Evolutionary conservation across 306 rosid genomes (phyloP), one percentile per base, ranked within the genome.

Genomic region (Hippophae tibetana): DNA sequence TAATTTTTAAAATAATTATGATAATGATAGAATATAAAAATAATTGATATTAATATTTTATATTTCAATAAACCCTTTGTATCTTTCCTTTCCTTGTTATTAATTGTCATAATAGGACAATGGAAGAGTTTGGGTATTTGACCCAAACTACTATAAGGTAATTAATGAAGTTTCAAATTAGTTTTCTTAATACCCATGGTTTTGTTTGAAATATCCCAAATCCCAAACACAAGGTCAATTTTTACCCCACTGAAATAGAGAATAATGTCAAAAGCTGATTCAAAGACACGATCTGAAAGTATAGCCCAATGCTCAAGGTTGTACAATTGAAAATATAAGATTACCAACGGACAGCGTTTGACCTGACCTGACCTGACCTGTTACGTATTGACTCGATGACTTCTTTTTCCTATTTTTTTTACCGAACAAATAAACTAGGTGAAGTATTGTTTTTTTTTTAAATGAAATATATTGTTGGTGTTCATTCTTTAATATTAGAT

Each of bases 181-280:
- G 50, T 62, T 47, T 61, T 60, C 57, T 55, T 65, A 74, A 49
- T 18, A 18, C 55, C 54, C 63, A 58, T 46, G 70, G 53, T 47
- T 41, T 61, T 65, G 71, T 54, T 63, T 23, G 41, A 18, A 18
- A 1, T 6, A 40, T 49, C 56, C 74, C 75, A 58, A 64, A 49
- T 73, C 80, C 76, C 70, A 67, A 66, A 74, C 65, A 67, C 69
- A 73, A 61, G 65, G 65, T 76, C 56, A 71, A n/a, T 58, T 64
- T 11, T 53, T 47, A 54, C 40, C 58, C 55, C 64, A 47, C 38
- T 31, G 3, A 4, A 31, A 31, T 31, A 44, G n/a, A 54, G 63
- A 18, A 64, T 57, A 60, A 75, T 42, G 62, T 43, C 54, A 50
- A 59, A 52, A 54, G 56, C 61, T 14, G 38, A 44, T 67, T 78